Evolutionary conservation across 306 rosid genomes (phyloP).

Genomic region (Rosa persica): DNA sequence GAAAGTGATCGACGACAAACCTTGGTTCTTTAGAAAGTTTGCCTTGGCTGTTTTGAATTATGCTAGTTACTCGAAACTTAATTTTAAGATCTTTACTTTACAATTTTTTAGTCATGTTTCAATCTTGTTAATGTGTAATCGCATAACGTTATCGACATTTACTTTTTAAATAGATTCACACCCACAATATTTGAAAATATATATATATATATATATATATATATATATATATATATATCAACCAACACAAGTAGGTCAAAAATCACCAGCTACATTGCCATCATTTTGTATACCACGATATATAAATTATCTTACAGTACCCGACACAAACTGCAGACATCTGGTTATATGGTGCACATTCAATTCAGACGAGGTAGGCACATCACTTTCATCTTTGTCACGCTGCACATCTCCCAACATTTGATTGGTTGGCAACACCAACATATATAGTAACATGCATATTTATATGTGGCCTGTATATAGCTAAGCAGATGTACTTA

Average conservation of each 20-base stretch:
- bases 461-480: background rate
- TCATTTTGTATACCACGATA: background rate
- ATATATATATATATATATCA: too few species aligned
- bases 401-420: background rate
- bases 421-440: background rate
- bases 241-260: background rate
- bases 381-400: background rate
- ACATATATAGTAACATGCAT: background rate
- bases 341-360: slow-evolving; percentile 2
- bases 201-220: too few species aligned
- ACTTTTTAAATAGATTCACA: too few species aligned
- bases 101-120: too few species aligned
- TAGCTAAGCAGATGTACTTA: background rate
- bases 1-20: too few species aligned
- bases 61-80: too few species aligned
- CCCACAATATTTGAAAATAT: too few species aligned
- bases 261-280: background rate
- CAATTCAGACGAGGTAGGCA: slow-evolving; percentile 9
- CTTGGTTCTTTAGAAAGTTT: too few species aligned
- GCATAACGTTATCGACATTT: too few species aligned
- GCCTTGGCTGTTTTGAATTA: too few species aligned
- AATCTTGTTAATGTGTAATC: too few species aligned
- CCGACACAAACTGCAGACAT: background rate
- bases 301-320: background rate
- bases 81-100: too few species aligned